phyloP scores from a whole-genome alignment of 148 eudicot genomes.

The Salicornia ramosissima region DNA sequence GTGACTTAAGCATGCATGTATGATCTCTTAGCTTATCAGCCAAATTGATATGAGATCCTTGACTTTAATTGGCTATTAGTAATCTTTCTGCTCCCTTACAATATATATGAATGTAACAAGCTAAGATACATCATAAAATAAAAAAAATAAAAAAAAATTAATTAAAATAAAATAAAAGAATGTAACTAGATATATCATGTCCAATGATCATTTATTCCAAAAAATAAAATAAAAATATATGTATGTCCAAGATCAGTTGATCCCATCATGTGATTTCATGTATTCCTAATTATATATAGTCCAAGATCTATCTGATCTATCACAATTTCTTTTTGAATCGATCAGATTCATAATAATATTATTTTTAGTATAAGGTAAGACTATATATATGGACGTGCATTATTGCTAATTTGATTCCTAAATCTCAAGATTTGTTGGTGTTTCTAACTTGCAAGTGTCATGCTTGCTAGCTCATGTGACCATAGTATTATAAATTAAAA shows the following conservation, averaged over 20 bases:
- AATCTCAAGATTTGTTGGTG: constrained; percentile 16
- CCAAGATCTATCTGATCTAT: constrained; percentile 16
- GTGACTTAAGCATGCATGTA: too few relatives aligned
- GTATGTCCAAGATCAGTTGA: too few relatives aligned
- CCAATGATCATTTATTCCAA: neutral
- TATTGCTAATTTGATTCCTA: constrained; percentile 16
- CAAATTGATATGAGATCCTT: constrained; percentile 13
- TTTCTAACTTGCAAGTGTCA: constrained; percentile 6
- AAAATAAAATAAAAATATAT: too few relatives aligned
- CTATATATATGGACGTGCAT: neutral
- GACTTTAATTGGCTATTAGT: constrained; percentile 6
- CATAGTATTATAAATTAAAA: too few relatives aligned
- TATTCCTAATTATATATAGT: neutral
- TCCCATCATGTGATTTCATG: constrained; percentile 14
- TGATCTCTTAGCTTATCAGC: neutral
- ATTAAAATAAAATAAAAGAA: neutral
- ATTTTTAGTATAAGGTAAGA: neutral
- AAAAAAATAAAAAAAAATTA: neutral
- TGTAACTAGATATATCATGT: neutral
- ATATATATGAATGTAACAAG: neutral
- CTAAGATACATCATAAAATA: neutral
- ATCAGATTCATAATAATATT: constrained; percentile 7
- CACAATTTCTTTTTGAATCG: constrained; percentile 1
- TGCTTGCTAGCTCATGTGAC: constrained; percentile 24
- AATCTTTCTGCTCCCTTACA: too few relatives aligned